Percentiles rank a stretch among this genome's conserved stretches.
Evolutionary conservation across 495 filamentous ascomycete species (phyloP).

Genomic region (Xylaria flabelliformis): DNA sequence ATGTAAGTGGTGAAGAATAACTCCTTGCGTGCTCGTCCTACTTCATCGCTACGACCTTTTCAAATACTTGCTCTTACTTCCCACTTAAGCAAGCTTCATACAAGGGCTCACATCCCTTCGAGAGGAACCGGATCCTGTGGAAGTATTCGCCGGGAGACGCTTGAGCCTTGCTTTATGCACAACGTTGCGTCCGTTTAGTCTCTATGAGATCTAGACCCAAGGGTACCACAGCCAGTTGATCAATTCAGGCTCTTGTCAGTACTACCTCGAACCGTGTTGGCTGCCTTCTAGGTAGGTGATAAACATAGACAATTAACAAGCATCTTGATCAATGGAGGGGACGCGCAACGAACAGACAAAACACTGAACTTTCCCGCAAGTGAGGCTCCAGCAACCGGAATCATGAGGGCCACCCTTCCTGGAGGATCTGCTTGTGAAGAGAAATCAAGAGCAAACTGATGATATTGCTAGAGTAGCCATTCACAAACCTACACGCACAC

Average conservation of each 20-base stretch:
- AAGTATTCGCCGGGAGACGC: neutral
- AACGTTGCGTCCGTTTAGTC: neutral
- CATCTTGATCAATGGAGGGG: neutral
- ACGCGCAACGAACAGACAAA: neutral
- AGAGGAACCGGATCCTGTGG: neutral
- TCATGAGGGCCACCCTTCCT: constrained; percentile 1
- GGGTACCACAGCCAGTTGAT: neutral
- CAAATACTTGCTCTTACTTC: neutral
- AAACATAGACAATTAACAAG: neutral
- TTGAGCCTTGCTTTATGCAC: neutral
- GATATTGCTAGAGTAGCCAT: constrained; percentile 13
- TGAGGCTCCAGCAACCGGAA: constrained; percentile 3
- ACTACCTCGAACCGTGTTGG: neutral
- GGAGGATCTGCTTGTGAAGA: neutral
- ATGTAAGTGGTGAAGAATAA: neutral
- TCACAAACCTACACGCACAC: constrained; percentile 29
- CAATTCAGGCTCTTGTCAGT: neutral
- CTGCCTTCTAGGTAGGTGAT: neutral
- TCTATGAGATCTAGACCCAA: neutral
- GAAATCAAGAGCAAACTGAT: neutral
- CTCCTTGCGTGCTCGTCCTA: neutral
- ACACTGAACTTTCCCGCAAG: neutral
- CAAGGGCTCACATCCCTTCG: neutral
- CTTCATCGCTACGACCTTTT: neutral
- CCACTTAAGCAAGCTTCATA: neutral